Evolutionary conservation across 2,329 filamentous ascomycete genomes (phyloP), one percentile per base, ranked within the genome.

Genomic region (Colletotrichum magnum): DNA sequence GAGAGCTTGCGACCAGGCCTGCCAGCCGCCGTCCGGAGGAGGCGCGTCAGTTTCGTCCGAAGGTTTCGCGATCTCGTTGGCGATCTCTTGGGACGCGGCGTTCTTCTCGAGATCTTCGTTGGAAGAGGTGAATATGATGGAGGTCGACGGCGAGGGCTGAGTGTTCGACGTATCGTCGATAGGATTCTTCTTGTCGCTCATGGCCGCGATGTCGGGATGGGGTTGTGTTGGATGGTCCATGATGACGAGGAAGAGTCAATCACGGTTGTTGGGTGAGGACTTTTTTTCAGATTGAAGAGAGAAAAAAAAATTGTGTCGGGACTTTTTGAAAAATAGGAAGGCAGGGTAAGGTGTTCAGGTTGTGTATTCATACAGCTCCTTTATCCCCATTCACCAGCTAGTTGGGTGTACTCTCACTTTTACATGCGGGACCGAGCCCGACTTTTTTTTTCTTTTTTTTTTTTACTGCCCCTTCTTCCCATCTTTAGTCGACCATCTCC

Each of bases 1-100:
- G 24, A 61, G 32, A n/a, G 68, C 61, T 7, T 68, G 50, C 12
- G 39, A 51, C 52, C 52, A 58, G 41, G 61, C 61, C 12, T 64
- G 24, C 15, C 26, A n/a, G 1, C 61, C 61, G 13, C 61, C 52
- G 18, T 64, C 61, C n/a, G 52, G 61, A 0, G 61, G 61, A 4
- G 43, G 52, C 13, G 18, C 50, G 39, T 56, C 39, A 24, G 21
- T 32, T 7, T 62, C 59, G 18, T 26, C 24, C 5, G 21, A 21
- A 16, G 18, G 16, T 2, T 45, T 48, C 24, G 12, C 21, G 1
- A 43, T n/a, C 3, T 12, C 18, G 3, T 21, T n/a, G 24, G 36
- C 12, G 50, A 10, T 1, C 6, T 54, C 50, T 47, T 47, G 32
- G 2, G n/a, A 13, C 12, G 50, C 4, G 0, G 9, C 41, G 16